A percentile compares a stretch with the other conserved stretches of the same genome.
These are phyloP conservation scores for Cercospora sp. DNA, from an alignment of 2,329 filamentous ascomycete genomes.

Conservation along the genomic window DNA sequence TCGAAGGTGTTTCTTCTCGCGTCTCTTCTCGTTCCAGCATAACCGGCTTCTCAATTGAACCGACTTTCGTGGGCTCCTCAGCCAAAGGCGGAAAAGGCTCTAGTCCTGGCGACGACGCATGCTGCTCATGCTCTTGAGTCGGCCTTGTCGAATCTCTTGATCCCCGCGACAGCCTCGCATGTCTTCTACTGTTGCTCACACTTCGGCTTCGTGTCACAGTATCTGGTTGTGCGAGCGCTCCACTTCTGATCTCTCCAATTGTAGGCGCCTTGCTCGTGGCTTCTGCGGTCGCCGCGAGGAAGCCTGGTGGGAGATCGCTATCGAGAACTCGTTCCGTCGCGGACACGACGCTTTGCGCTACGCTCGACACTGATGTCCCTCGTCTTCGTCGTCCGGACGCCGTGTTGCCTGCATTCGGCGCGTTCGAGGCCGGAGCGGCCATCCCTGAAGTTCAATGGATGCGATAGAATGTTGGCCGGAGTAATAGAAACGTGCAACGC, in stretches of 20 bases:
- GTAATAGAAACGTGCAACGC: neutral
- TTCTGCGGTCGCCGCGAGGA: constrained; percentile 45
- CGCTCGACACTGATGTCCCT: constrained; percentile 22
- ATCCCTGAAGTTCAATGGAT: neutral
- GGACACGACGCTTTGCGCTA: constrained; percentile 18
- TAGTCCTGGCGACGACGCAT: neutral
- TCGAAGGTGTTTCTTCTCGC: neutral
- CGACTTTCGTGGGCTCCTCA: constrained; percentile 23
- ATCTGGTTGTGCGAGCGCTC: constrained; percentile 24
- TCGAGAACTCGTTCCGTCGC: constrained; percentile 21
- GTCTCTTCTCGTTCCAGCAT: neutral
- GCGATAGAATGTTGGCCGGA: neutral
- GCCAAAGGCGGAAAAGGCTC: constrained; percentile 27
- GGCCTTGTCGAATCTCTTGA: constrained; percentile 9
- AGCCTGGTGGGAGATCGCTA: constrained; percentile 26
- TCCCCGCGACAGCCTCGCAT: constrained; percentile 16
- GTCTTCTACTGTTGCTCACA: constrained; percentile 23
- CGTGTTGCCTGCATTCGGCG: constrained; percentile 1
- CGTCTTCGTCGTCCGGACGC: constrained; percentile 14
- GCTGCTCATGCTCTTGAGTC: neutral
- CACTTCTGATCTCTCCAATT: constrained; percentile 44
- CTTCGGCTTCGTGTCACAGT: constrained; percentile 16
- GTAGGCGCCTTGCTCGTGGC: constrained; percentile 46
- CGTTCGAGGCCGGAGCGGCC: neutral
- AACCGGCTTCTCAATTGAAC: neutral